A percentile compares a stretch with the other conserved stretches of the same genome.
phyloP scores from a whole-genome alignment of 1,284 basidiomycete species.

The Puccinia horiana region DNA sequence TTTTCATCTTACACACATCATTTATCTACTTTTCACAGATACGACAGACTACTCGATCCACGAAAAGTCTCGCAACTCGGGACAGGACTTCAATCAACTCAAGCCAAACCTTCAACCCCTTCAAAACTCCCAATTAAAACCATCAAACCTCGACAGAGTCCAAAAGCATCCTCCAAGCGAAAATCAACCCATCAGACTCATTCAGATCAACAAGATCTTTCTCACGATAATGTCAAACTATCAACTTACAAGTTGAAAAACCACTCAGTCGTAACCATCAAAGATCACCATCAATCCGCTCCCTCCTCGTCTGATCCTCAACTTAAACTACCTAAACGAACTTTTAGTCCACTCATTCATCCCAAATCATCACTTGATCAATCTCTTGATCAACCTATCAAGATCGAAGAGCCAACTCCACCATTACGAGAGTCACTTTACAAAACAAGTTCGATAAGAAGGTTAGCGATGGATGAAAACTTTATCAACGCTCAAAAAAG shows the following conservation, averaged over 20 bases:
- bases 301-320: neutral
- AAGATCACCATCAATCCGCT: neutral
- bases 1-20: neutral
- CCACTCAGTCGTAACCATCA: neutral
- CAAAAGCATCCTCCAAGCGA: constrained; percentile 12
- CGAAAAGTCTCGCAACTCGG: constrained; percentile 16
- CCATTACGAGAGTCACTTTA: constrained; percentile 35
- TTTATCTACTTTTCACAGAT: constrained; percentile 13
- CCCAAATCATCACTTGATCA: neutral
- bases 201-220: constrained; percentile 10
- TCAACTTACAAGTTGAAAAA: constrained; percentile 3
- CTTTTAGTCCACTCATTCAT: neutral
- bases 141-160: constrained; percentile 16
- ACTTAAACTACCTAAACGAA: neutral
- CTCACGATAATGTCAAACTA: neutral
- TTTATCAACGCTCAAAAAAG: constrained; percentile 12
- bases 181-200: neutral
- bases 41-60: constrained; percentile 43
- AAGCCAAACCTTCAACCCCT: constrained; percentile 17
- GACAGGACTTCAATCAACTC: neutral
- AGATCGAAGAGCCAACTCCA: neutral
- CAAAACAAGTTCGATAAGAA: constrained; percentile 1
- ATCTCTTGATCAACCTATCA: neutral
- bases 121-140: constrained; percentile 11
- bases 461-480: constrained; percentile 30